Conservation (phyloP, 331 rosid genomes). For the Dryas integrifolia region DNA sequence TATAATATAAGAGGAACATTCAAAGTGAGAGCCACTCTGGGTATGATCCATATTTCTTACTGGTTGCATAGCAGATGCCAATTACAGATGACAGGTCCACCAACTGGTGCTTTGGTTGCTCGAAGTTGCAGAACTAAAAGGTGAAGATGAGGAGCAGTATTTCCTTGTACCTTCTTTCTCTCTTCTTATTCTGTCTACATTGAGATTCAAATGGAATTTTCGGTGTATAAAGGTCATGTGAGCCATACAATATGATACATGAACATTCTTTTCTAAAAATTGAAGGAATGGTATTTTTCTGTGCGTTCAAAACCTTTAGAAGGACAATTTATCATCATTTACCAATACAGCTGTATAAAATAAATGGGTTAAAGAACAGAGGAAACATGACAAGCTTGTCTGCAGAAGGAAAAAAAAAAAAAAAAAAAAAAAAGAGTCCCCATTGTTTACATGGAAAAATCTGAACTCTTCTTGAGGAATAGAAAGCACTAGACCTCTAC, state of each 20-base stretch:
- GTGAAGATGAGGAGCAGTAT: slow-evolving; percentile 35
- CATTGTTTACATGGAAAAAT: background rate
- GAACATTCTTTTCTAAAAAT: slow-evolving; percentile 6
- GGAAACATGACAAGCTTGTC: background rate
- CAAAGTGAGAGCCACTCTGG: slow-evolving; percentile 60
- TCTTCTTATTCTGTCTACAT: slow-evolving; percentile 15
- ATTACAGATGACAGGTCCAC: slow-evolving; percentile 84
- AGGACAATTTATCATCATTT: background rate
- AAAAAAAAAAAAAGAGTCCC: background rate
- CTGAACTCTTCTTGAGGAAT: background rate
- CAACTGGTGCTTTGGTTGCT: slow-evolving; percentile 63
- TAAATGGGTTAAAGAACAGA: background rate
- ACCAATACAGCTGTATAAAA: background rate
- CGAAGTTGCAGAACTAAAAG: slow-evolving; percentile 62
- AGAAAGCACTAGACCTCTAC: slow-evolving; percentile 4
- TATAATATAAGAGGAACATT: slow-evolving; percentile 68
- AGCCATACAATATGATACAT: slow-evolving; percentile 11
- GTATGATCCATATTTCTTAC: slow-evolving; percentile 57
- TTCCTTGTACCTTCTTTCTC: background rate
- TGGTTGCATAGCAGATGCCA: slow-evolving; percentile 71
- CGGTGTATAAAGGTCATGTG: slow-evolving; percentile 18
- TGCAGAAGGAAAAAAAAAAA: background rate
- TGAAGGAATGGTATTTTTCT: background rate
- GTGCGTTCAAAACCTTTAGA: background rate
- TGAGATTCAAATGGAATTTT: slow-evolving; percentile 21